A percentile compares a stretch with the other conserved stretches of the same genome.
Evolutionary conservation across 2,329 filamentous ascomycete genomes (phyloP).

Genomic region (Fusarium setosum): DNA sequence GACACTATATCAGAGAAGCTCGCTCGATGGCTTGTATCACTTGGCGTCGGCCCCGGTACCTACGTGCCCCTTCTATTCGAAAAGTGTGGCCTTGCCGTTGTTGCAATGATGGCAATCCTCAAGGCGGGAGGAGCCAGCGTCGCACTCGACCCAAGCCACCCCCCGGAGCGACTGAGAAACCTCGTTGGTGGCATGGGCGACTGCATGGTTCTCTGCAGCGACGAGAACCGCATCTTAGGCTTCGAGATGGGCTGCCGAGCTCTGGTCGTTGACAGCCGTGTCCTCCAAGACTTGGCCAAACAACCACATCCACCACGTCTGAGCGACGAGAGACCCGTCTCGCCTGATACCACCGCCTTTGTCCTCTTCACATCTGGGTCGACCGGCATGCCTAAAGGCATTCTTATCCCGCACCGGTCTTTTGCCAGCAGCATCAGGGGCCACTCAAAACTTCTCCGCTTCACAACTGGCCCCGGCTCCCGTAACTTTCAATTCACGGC

Average conservation of each 20-base stretch:
- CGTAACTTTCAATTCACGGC: constrained; percentile 1
- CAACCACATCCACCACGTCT: no score
- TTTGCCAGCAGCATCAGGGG: neutral
- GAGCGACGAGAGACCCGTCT: no score
- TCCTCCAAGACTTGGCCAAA: neutral
- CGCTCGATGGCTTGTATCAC: neutral
- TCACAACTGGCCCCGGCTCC: neutral
- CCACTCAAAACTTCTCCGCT: neutral
- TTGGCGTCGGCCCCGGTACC: constrained; percentile 4
- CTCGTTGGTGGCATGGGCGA: no score
- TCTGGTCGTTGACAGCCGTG: neutral
- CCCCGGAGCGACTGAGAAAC: constrained; percentile 1
- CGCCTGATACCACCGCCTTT: constrained; percentile 3
- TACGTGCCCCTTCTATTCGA: constrained; percentile 12
- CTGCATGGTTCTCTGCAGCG: no score
- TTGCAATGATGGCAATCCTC: constrained; percentile 15
- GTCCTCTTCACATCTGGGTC: constrained; percentile 30
- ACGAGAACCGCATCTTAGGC: no score
- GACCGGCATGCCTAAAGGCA: constrained; percentile 31
- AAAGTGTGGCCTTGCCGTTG: constrained; percentile 10
- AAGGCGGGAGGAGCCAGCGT: constrained; percentile 16
- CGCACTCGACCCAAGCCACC: constrained; percentile 6
- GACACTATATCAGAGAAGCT: constrained; percentile 4
- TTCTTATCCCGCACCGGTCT: constrained; percentile 25
- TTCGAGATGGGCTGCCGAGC: no score